These are phyloP conservation scores for Leptographium procerum DNA, from an alignment of 2,329 filamentous ascomycete genomes.

Conservation along the genomic window DNA sequence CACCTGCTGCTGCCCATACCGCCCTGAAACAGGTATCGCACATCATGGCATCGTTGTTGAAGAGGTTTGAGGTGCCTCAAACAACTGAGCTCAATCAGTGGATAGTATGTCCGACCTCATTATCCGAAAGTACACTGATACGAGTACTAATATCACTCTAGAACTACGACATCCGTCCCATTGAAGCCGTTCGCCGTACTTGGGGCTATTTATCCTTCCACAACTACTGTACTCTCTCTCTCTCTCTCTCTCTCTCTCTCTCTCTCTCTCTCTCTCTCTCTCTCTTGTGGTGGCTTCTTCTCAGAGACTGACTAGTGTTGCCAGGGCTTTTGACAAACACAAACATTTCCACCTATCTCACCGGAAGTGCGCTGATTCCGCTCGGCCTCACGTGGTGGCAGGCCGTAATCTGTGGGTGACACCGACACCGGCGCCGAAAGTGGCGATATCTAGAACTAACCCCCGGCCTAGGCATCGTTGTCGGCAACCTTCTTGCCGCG, in stretches of 20 bases:
- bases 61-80: not conserved
- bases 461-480: conserved; percentile 17
- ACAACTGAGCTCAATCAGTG: not conserved
- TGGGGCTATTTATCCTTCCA: conserved; percentile 31
- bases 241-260: not conserved
- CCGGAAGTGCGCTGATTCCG: conserved; percentile 29
- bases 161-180: conserved; percentile 37
- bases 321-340: conserved; percentile 35
- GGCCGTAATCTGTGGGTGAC: conserved; percentile 21
- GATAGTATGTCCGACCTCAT: not conserved
- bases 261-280: not conserved
- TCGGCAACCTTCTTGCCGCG: conserved; percentile 28
- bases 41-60: not conserved
- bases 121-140: not conserved
- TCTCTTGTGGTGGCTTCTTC: no score
- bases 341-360: conserved; percentile 29
- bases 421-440: not conserved
- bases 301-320: not conserved
- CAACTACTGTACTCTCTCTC: conserved; percentile 27
- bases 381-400: conserved; percentile 31
- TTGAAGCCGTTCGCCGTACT: conserved; percentile 28
- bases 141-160: not conserved
- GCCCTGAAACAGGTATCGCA: not conserved
- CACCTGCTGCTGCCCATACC: no score
- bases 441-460: no score